Conservation (phyloP, 345 rosid genomes). For the Salix purpurea region DNA sequence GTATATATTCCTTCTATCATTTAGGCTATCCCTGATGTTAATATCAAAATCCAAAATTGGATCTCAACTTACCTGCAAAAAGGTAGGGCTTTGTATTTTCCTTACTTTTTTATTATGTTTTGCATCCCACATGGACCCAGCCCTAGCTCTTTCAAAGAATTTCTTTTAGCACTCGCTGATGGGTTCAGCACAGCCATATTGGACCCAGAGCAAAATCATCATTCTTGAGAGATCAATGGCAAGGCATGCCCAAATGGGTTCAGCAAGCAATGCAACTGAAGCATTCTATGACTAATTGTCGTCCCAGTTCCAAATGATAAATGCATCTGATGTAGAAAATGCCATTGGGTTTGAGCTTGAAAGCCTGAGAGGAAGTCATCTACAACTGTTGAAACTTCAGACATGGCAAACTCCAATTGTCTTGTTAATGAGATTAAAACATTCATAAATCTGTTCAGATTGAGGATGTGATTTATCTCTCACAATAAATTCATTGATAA, state of each 20-base stretch:
- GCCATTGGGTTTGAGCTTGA: constrained; percentile 9
- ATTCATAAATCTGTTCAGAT: constrained; percentile 44
- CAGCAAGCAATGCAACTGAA: neutral
- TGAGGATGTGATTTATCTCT: constrained; percentile 64
- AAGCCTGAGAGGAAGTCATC: constrained; percentile 10
- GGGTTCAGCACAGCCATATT: neutral
- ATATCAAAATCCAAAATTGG: constrained; percentile 3
- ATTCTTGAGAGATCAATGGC: neutral
- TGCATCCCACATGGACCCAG: neutral
- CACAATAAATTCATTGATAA: constrained; percentile 57
- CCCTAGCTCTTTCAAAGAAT: neutral
- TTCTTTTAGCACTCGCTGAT: neutral
- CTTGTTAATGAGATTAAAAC: constrained; percentile 44
- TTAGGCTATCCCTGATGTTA: constrained; percentile 6
- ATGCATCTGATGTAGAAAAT: neutral
- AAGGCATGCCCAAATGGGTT: no score
- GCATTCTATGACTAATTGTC: neutral
- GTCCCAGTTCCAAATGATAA: neutral
- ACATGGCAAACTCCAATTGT: constrained; percentile 34
- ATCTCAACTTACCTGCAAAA: neutral
- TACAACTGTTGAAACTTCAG: constrained; percentile 5
- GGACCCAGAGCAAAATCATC: neutral
- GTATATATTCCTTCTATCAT: constrained; percentile 14
- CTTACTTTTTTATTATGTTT: neutral
- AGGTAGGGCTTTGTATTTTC: neutral